Evolutionary conservation across 1,284 basidiomycete species (phyloP).

Genomic region (Sporisorium reilianum): DNA sequence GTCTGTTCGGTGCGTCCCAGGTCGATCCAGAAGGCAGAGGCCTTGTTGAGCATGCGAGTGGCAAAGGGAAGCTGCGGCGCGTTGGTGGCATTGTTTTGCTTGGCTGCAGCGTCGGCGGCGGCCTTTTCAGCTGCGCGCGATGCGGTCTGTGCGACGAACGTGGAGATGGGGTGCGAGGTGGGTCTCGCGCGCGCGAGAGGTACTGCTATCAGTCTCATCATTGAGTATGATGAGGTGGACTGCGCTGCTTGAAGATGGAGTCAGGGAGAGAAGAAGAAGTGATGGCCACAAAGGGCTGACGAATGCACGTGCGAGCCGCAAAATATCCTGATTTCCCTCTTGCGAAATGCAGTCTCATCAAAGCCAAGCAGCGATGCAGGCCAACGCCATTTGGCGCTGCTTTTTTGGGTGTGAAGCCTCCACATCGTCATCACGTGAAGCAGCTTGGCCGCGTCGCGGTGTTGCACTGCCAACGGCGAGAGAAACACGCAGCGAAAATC

Average conservation of each 20-base stretch:
- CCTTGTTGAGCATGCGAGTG: slow-evolving; percentile 52
- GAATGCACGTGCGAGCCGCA: slow-evolving; percentile 1
- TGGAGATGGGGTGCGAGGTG: slow-evolving; percentile 54
- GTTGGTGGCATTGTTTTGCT: slow-evolving; percentile 19
- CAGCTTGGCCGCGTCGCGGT: slow-evolving; percentile 43
- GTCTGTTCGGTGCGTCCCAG: slow-evolving; percentile 58
- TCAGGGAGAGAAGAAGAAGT: slow-evolving; percentile 8
- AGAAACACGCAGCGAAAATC: slow-evolving; percentile 15
- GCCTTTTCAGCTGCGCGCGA: slow-evolving; percentile 46
- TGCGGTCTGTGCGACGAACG: slow-evolving; percentile 59
- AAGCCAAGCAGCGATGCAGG: no score
- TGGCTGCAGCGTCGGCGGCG: slow-evolving; percentile 29
- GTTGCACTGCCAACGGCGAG: slow-evolving; percentile 22
- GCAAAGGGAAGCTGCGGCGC: slow-evolving; percentile 35
- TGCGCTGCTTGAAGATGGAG: background rate
- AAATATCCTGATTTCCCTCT: no score
- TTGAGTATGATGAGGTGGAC: slow-evolving; percentile 1
- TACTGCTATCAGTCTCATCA: slow-evolving; percentile 62
- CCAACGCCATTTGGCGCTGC: background rate
- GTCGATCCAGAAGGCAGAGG: slow-evolving; percentile 63
- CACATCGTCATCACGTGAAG: slow-evolving; percentile 52
- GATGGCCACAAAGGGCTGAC: background rate
- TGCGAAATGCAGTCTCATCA: background rate
- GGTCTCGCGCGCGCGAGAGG: slow-evolving; percentile 56
- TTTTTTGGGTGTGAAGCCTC: slow-evolving; percentile 13